phyloP scores from a whole-genome alignment of 2,329 filamentous ascomycete species.

The Colletotrichum noveboracense region DNA sequence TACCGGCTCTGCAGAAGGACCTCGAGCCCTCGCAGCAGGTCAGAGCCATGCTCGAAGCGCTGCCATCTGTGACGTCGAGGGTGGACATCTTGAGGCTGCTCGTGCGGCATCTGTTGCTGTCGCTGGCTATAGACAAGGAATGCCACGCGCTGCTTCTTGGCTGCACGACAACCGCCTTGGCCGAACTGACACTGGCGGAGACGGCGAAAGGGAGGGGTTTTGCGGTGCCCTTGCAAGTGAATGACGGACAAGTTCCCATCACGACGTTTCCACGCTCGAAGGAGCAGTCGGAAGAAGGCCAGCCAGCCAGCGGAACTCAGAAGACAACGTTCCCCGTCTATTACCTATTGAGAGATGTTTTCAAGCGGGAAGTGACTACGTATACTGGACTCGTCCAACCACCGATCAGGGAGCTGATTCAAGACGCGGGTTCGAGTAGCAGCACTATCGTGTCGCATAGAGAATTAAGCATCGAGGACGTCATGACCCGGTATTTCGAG shows the following conservation, averaged over 20 bases:
- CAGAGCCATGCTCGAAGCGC: constrained; percentile 57
- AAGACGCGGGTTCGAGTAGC: constrained; percentile 28
- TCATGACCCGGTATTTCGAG: constrained; percentile 89
- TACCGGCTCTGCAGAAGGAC: constrained; percentile 35
- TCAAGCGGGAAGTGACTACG: constrained; percentile 77
- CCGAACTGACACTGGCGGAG: constrained; percentile 83
- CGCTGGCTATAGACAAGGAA: constrained; percentile 60
- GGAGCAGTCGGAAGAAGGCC: not conserved
- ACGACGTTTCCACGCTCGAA: constrained; percentile 4
- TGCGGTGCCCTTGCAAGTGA: constrained; percentile 79
- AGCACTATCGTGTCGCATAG: constrained; percentile 65
- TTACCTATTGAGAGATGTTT: constrained; percentile 84
- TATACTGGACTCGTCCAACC: constrained; percentile 65
- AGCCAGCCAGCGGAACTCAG: not conserved
- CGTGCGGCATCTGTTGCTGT: constrained; percentile 72
- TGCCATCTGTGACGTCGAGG: constrained; percentile 77
- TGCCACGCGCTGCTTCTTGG: constrained; percentile 82
- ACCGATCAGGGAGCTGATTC: constrained; percentile 54
- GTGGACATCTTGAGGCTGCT: constrained; percentile 77
- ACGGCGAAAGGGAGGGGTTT: constrained; percentile 91
- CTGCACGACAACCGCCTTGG: constrained; percentile 85
- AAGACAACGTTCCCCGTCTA: constrained; percentile 55
- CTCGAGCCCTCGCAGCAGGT: constrained; percentile 49
- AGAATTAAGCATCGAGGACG: constrained; percentile 86
- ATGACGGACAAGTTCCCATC: constrained; percentile 66